Evolutionary conservation across 805 yeast genomes (phyloP).

Genomic region (Schwanniomyces sp.): DNA sequence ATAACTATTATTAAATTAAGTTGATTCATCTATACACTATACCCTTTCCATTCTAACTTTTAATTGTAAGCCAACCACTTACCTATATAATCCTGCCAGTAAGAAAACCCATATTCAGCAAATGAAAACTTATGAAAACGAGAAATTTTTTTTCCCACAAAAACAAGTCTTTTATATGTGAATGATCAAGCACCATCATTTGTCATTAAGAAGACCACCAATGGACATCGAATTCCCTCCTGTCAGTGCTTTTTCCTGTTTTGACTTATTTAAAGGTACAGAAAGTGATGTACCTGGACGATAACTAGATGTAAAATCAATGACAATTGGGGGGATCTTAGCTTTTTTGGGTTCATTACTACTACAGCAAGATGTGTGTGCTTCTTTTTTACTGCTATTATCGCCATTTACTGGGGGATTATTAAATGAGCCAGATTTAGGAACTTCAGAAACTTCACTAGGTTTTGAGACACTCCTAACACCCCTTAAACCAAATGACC

Average conservation of each 20-base stretch:
- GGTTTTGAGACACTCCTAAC: not conserved
- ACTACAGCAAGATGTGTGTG: not conserved
- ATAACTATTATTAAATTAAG: no score
- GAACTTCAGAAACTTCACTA: not conserved
- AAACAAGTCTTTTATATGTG: no score
- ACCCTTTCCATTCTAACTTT: not conserved
- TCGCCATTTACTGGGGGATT: not conserved
- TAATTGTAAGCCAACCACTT: not conserved
- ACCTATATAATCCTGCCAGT: no score
- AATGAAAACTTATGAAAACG: no score
- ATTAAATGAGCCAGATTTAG: not conserved
- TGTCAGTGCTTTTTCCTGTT: not conserved
- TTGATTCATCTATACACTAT: not conserved
- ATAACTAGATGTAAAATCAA: slow-evolving; percentile 25
- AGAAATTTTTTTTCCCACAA: no score
- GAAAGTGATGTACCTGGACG: not conserved
- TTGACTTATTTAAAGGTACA: not conserved
- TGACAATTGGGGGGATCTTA: slow-evolving; percentile 18
- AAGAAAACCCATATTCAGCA: no score
- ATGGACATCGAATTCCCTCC: slow-evolving; percentile 26
- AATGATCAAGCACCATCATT: not conserved
- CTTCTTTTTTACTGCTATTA: not conserved
- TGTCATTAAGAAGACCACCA: slow-evolving; percentile 37
- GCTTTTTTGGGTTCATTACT: slow-evolving; percentile 1
- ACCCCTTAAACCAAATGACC: not conserved